Evolutionary conservation across 208 protist genomes (phyloP), one percentile per base, ranked within the genome.

Genomic region (Angomonas deanei): DNA sequence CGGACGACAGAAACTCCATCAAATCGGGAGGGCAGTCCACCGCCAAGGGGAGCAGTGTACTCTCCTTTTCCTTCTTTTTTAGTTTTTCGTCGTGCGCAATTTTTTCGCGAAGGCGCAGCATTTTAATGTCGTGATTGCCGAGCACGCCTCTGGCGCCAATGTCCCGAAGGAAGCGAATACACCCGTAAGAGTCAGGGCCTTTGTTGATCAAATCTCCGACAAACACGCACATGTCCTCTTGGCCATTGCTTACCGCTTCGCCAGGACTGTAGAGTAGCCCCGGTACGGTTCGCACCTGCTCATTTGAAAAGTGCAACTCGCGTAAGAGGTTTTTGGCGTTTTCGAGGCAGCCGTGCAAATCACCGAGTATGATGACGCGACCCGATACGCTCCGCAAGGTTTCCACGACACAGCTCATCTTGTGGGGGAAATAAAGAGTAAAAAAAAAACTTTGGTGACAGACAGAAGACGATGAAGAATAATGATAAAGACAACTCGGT

Each of bases 141-240:
- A 89, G 39, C 17, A 92, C 86, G 5, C 70, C 76, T 10, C 70
- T 63, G 0, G 89, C 89, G 10, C 84, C 82, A 21, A 90, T 68
- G 15, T 61, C 68, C 31, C 59, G 78, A 55, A 86, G 49, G 15
- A 72, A 64, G 3, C 76, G 74, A 42, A 92, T 69, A n/a, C 81
- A 78, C 2, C 72, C 90, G 47, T 74, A 72, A 15, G 86, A 92
- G 47, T 91, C 73, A 2, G 82, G 82, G 0, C 90, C 90, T 58
- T 96, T 96, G 70, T 88, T 91, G 26, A 96, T 73, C 11, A 96
- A 33, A 55, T 93, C 90, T 2, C 86, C 90, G 19, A 86, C 77
- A 32, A 79, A 72, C 10, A 94, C 65, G 21, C 86, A 78, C n/a
- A 76, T 10, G 65, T 96, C 86, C 26, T 74, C 74, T 0, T 4